phyloP scores from a whole-genome alignment of 805 yeast species.

The Candida peoriensis region DNA sequence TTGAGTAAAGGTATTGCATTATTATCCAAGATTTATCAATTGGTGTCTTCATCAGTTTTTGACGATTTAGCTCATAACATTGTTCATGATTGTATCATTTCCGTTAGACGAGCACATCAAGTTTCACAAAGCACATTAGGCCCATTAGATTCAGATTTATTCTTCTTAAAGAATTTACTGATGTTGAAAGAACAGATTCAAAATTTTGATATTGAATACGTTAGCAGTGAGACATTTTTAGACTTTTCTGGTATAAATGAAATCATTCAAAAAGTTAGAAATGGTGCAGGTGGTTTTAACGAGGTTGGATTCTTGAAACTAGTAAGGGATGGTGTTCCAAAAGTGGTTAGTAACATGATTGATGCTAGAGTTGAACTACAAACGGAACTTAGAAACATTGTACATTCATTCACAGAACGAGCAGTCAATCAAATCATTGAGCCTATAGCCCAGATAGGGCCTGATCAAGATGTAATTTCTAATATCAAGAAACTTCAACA shows the following conservation, averaged over 20 bases:
- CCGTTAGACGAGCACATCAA: slow-evolving; percentile 52
- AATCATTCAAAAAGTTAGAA: slow-evolving; percentile 38
- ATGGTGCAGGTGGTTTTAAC: slow-evolving; percentile 21
- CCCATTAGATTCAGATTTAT: slow-evolving; percentile 53
- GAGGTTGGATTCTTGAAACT: slow-evolving; percentile 33
- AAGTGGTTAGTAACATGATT: slow-evolving; percentile 72
- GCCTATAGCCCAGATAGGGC: slow-evolving; percentile 31
- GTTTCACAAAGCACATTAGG: slow-evolving; percentile 44
- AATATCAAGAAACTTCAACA: slow-evolving; percentile 40
- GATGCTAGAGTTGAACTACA: slow-evolving; percentile 76
- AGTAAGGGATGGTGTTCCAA: slow-evolving; percentile 69
- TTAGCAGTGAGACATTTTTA: slow-evolving; percentile 64
- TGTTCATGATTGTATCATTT: slow-evolving; percentile 68
- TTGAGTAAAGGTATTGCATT: slow-evolving; percentile 62
- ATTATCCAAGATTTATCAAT: slow-evolving; percentile 72
- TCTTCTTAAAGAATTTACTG: slow-evolving; percentile 66
- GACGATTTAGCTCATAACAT: slow-evolving; percentile 87
- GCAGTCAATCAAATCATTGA: slow-evolving; percentile 45
- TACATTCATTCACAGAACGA: slow-evolving; percentile 61
- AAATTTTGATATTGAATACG: slow-evolving; percentile 75
- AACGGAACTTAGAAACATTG: slow-evolving; percentile 63
- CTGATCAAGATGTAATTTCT: slow-evolving; percentile 24
- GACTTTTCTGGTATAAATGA: slow-evolving; percentile 76
- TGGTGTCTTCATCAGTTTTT: slow-evolving; percentile 72
- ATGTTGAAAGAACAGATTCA: slow-evolving; percentile 64